These are phyloP conservation scores for Brettanomyces bruxellensis DNA, from an alignment of 805 yeast genomes.

Conservation along the genomic window DNA sequence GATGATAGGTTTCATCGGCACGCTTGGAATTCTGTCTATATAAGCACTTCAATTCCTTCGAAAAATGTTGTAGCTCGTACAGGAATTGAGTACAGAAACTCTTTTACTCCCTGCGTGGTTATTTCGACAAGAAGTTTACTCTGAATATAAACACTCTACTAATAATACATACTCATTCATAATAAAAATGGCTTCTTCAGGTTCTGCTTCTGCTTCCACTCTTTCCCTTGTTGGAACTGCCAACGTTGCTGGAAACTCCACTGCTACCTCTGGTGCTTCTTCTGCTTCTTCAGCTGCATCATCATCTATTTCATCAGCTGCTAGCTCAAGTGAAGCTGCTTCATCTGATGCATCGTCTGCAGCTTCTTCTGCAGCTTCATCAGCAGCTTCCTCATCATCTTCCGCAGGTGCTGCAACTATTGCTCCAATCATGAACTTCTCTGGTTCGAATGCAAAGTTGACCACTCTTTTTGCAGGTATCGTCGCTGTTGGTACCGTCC, in stretches of 20 bases:
- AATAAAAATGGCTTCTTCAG: slow-evolving; percentile 1
- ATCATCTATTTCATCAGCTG: slow-evolving; percentile 1
- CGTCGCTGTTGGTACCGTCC: slow-evolving; percentile 20
- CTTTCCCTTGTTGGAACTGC: slow-evolving; percentile 15
- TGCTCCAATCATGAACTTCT: slow-evolving; percentile 15
- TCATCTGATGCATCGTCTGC: slow-evolving; percentile 2
- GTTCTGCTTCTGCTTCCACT: slow-evolving; percentile 10
- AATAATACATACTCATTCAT: neutral
- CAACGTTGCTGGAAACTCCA: slow-evolving; percentile 13
- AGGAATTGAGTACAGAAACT: too few species aligned
- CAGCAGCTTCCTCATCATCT: slow-evolving; percentile 13
- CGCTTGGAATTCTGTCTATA: too few species aligned
- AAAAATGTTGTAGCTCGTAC: too few species aligned
- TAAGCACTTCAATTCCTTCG: too few species aligned
- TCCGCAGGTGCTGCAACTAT: slow-evolving; percentile 18
- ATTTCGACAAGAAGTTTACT: too few species aligned
- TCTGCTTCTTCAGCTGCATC: slow-evolving; percentile 8
- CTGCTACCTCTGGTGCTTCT: slow-evolving; percentile 9
- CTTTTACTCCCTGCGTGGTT: too few species aligned
- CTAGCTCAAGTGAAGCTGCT: slow-evolving; percentile 5
- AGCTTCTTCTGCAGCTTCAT: slow-evolving; percentile 8
- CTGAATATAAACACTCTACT: too few species aligned
- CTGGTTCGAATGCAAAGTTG: slow-evolving; percentile 22
- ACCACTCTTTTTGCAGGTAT: slow-evolving; percentile 21
- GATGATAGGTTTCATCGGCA: too few species aligned